Conservation (phyloP, 768 basidiomycete species). For the Kwoniella bestiolae region DNA sequence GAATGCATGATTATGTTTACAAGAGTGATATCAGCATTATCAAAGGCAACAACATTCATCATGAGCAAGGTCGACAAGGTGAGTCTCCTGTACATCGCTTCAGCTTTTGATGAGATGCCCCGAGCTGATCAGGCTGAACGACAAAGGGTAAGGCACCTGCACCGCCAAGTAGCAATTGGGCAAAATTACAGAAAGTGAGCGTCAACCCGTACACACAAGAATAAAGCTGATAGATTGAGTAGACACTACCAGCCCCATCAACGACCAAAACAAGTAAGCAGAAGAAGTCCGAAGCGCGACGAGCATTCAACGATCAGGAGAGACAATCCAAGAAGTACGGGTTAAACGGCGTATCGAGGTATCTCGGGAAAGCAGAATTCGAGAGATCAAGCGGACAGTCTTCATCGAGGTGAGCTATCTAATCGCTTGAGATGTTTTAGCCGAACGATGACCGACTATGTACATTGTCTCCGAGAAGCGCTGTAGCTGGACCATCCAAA, state of each 20-base stretch:
- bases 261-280: slow-evolving; percentile 5
- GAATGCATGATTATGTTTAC: background rate
- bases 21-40: background rate
- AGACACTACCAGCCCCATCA: background rate
- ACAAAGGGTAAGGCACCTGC: slow-evolving; percentile 5
- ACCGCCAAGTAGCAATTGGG: slow-evolving; percentile 25
- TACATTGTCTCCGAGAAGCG: no score
- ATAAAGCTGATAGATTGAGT: background rate
- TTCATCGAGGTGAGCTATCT: background rate
- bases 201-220: background rate
- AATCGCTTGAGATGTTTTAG: background rate
- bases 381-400: slow-evolving; percentile 5
- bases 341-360: background rate
- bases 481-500: slow-evolving; percentile 22
- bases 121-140: background rate
- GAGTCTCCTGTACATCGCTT: background rate
- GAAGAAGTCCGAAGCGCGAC: slow-evolving; percentile 2
- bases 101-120: no score
- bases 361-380: slow-evolving; percentile 9
- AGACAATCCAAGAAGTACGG: slow-evolving; percentile 3
- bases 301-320: slow-evolving; percentile 1
- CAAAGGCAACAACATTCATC: background rate
- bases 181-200: slow-evolving; percentile 18
- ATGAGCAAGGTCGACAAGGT: slow-evolving; percentile 21
- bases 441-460: background rate